A percentile compares a stretch with the other conserved stretches of the same genome.
phyloP scores from a whole-genome alignment of 306 rosid genomes.

The Rubus parviflorus region DNA sequence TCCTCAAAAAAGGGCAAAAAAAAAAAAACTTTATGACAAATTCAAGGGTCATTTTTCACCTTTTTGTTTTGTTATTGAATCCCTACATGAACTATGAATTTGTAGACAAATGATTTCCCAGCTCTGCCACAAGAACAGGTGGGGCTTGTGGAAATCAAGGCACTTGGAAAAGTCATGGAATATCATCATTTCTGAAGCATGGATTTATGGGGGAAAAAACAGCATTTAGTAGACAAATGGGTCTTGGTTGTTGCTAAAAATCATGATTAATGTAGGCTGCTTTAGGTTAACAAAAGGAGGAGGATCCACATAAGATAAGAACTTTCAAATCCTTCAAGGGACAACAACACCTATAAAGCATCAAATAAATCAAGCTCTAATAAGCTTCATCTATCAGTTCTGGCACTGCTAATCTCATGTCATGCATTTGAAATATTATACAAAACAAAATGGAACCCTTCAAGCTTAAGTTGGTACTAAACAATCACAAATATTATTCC shows the following conservation, averaged over 20 bases:
- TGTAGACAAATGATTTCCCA: conserved; percentile 5
- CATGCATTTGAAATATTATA: not conserved
- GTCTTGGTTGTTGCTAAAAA: conserved; percentile 33
- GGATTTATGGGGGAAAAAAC: conserved; percentile 34
- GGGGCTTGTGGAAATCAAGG: conserved; percentile 40
- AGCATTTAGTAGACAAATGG: conserved; percentile 39
- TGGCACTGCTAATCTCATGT: not conserved
- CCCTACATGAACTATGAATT: not conserved
- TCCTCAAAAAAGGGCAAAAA: no score
- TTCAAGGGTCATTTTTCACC: not conserved
- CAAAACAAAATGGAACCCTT: not conserved
- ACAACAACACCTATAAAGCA: conserved; percentile 32
- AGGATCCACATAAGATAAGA: conserved; percentile 31
- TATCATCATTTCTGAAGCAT: conserved; percentile 41
- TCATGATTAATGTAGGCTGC: conserved; percentile 39
- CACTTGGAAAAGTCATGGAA: conserved; percentile 30
- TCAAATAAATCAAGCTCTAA: conserved; percentile 12
- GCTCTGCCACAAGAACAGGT: conserved; percentile 27
- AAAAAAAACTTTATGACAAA: no score
- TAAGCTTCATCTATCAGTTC: not conserved
- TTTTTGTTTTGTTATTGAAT: not conserved
- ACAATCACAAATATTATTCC: not conserved
- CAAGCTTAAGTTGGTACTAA: conserved; percentile 3
- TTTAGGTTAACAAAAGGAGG: conserved; percentile 24
- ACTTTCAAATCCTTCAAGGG: conserved; percentile 31